Conservation (phyloP, 352 stramenopile species). For the Globisporangium carolinianum region DNA sequence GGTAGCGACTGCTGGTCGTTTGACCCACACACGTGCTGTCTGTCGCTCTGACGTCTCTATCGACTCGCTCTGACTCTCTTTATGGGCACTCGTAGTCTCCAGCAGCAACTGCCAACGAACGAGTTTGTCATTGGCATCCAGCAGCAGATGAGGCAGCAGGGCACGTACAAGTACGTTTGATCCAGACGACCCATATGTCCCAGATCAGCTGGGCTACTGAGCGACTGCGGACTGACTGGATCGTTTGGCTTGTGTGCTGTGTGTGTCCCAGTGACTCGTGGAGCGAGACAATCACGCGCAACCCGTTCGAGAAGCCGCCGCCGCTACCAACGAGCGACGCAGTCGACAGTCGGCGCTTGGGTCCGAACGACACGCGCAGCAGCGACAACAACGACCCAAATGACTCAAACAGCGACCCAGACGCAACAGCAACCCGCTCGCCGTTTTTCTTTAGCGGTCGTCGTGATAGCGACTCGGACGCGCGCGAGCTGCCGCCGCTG, state of each 20-base stretch:
- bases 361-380: background rate
- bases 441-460: conserved; percentile 53
- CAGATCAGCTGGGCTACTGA: no score
- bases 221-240: no score
- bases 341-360: background rate
- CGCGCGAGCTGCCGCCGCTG: conserved; percentile 16
- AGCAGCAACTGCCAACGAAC: conserved; percentile 36
- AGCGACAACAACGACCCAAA: conserved; percentile 4
- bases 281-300: conserved; percentile 13
- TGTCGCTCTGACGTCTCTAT: background rate
- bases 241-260: background rate
- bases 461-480: conserved; percentile 1
- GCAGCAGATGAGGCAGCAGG: conserved; percentile 38
- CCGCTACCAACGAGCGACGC: background rate
- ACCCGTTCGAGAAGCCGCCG: conserved; percentile 7
- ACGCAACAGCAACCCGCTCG: background rate
- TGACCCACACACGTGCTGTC: background rate
- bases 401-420: conserved; percentile 11
- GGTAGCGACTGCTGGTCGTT: background rate
- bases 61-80: background rate
- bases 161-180: conserved; percentile 31
- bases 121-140: conserved; percentile 46
- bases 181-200: no score
- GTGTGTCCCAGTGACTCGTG: conserved; percentile 35
- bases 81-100: conserved; percentile 18